Evolutionary conservation across 345 rosid genomes (phyloP).

Genomic region (Populus pruinosa): DNA sequence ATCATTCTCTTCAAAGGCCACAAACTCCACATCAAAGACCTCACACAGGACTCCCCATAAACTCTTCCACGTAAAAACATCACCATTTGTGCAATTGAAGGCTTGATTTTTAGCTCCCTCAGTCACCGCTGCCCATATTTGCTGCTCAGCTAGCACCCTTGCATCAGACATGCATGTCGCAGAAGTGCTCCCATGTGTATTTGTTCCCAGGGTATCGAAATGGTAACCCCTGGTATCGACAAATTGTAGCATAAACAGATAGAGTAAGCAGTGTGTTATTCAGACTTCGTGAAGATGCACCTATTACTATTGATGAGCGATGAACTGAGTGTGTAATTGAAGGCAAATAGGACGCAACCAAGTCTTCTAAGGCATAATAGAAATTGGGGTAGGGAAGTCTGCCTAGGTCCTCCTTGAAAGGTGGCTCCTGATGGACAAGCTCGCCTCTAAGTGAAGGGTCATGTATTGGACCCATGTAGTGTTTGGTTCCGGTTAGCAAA

Average conservation of each 20-base stretch:
- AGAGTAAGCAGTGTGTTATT: slow-evolving; percentile 22
- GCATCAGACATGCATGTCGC: slow-evolving; percentile 30
- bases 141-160: slow-evolving; percentile 32
- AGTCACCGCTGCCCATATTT: slow-evolving; percentile 27
- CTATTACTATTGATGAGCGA: slow-evolving; percentile 30
- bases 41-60: slow-evolving; percentile 29
- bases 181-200: slow-evolving; percentile 42
- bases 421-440: slow-evolving; percentile 29
- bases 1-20: slow-evolving; percentile 27
- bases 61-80: slow-evolving; percentile 33
- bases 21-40: slow-evolving; percentile 23
- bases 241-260: slow-evolving; percentile 28
- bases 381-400: slow-evolving; percentile 40
- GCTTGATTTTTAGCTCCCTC: slow-evolving; percentile 25
- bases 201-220: slow-evolving; percentile 28
- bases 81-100: slow-evolving; percentile 38
- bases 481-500: slow-evolving; percentile 37
- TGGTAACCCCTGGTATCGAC: slow-evolving; percentile 21
- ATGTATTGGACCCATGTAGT: slow-evolving; percentile 34
- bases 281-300: slow-evolving; percentile 31
- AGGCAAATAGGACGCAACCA: slow-evolving; percentile 16
- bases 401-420: slow-evolving; percentile 29
- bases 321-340: slow-evolving; percentile 24
- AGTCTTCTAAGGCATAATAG: slow-evolving; percentile 40
- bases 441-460: background rate